Conservation (phyloP, 768 basidiomycete species). For the Leccinum boreale region DNA sequence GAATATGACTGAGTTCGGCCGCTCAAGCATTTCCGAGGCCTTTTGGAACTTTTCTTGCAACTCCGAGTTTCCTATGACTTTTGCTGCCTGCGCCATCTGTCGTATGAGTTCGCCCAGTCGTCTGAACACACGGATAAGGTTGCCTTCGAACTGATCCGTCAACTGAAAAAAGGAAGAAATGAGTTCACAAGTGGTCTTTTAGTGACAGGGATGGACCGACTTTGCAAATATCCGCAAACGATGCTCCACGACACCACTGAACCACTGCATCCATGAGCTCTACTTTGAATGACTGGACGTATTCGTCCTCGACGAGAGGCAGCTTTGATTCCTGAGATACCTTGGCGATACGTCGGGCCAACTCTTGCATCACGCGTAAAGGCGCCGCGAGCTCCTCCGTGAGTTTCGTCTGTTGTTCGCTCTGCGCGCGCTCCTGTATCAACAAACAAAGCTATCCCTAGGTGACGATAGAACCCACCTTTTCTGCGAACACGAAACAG, state of each 20-base stretch:
- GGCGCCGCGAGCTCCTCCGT: constrained; percentile 94
- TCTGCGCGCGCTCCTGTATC: constrained; percentile 41
- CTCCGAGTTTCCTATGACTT: constrained; percentile 94
- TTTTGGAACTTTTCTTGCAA: constrained; percentile 93
- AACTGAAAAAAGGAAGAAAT: constrained; percentile 45
- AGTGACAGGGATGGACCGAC: constrained; percentile 36
- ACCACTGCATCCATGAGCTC: constrained; percentile 98
- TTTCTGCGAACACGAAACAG: constrained; percentile 97
- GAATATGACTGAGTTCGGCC: constrained; percentile 92
- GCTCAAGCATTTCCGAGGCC: constrained; percentile 87
- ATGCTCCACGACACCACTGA: constrained; percentile 97
- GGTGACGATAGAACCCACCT: constrained; percentile 46
- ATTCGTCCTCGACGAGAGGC: constrained; percentile 86
- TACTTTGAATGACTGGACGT: constrained; percentile 95
- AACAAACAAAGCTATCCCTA: background rate
- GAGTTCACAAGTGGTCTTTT: background rate
- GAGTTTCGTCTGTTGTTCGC: constrained; percentile 79
- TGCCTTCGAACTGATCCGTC: constrained; percentile 96
- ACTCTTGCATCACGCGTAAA: constrained; percentile 92
- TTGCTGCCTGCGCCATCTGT: constrained; percentile 94
- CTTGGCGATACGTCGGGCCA: constrained; percentile 93
- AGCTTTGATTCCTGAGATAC: constrained; percentile 94
- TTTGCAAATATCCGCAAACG: constrained; percentile 96
- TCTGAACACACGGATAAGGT: constrained; percentile 93
- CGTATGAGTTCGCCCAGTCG: constrained; percentile 90